Evolutionary conservation across 2,329 filamentous ascomycete genomes (phyloP).

Genomic region (Neocatenulostroma microsporum): DNA sequence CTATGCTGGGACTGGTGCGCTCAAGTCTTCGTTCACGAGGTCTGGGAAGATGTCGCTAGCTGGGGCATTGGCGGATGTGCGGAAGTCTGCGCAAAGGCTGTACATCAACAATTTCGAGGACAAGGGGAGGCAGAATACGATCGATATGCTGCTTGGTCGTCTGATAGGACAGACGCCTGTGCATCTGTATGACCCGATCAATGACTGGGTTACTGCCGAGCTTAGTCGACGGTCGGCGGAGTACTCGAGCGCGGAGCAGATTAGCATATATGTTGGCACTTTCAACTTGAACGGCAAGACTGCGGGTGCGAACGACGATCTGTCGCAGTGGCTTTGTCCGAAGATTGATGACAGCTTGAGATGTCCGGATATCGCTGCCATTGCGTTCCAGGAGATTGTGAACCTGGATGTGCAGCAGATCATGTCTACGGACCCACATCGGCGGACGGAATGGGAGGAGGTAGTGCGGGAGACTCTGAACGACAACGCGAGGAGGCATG

Average conservation of each 20-base stretch:
- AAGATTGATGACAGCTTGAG: slow-evolving; percentile 46
- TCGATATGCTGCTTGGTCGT: slow-evolving; percentile 86
- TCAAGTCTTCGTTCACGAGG: slow-evolving; percentile 92
- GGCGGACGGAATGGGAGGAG: slow-evolving; percentile 77
- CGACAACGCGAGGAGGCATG: slow-evolving; percentile 53
- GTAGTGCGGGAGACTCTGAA: slow-evolving; percentile 75
- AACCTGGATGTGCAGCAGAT: slow-evolving; percentile 95
- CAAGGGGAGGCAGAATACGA: slow-evolving; percentile 84
- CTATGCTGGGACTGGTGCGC: slow-evolving; percentile 88
- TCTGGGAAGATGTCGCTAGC: slow-evolving; percentile 93
- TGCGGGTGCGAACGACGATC: slow-evolving; percentile 66
- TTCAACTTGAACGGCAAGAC: slow-evolving; percentile 93
- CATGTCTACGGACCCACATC: slow-evolving; percentile 91
- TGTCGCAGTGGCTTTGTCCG: slow-evolving; percentile 80
- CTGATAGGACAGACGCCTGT: slow-evolving; percentile 77
- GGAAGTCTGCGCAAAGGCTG: slow-evolving; percentile 86
- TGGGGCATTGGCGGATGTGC: slow-evolving; percentile 85
- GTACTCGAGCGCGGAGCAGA: slow-evolving; percentile 65
- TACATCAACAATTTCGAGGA: slow-evolving; percentile 98
- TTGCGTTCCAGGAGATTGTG: slow-evolving; percentile 98
- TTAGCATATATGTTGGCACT: slow-evolving; percentile 77
- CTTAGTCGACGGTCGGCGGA: slow-evolving; percentile 58
- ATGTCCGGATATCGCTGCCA: slow-evolving; percentile 76
- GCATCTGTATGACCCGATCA: slow-evolving; percentile 86
- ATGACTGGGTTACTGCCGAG: slow-evolving; percentile 77